Evolutionary conservation across 495 filamentous ascomycete genomes (phyloP), one percentile per base, ranked within the genome.

Genomic region (Penicillium odoratum): DNA sequence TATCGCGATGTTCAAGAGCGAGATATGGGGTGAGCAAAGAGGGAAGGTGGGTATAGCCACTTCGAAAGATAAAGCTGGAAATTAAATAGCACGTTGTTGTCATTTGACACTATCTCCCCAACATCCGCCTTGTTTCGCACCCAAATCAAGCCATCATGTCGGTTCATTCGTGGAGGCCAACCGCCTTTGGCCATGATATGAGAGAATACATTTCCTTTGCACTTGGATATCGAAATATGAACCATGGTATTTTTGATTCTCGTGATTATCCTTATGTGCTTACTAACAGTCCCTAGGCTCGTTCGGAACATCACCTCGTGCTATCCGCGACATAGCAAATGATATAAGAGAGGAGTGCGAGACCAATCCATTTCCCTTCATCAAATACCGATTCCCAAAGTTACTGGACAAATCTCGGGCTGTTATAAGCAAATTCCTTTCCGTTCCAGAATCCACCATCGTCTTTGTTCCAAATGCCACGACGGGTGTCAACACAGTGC

Each of bases 401-500:
- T 69, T 85, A 5, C 79, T 93, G 4, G 82, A 88, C 64, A 69
- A 79, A 31, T 86, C 81, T 11, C 86, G 91, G 15, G 70, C 57
- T 1, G 85, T 84, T 1, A 65, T 91, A 10, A 85, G 89, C 4
- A 59, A 70, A 5, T 67, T 88, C n/a, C 75, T 96, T n/a, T 69
- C 82, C 54, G 83, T 79, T 3, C 84, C 85, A 1, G 60, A 74
- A 16, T 75, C 82, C 2, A 86, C 83, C 3, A 64, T 87, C 13
- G 89, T 93, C 28, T 84, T 90, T 51, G 84, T 93, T 0, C 74
- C 79, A 16, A 94, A 94, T 68, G 86, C 89, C 28, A 91, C 89
- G 0, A 84, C 81, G 0, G 91, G 86, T 21, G 72, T 93, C 53
- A 91, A 93, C 72, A 89, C 85, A 7, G 84, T 94, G 0, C 76